phyloP scores from a whole-genome alignment of 1,139 yeast species.

The Hansenula lynferdii region DNA sequence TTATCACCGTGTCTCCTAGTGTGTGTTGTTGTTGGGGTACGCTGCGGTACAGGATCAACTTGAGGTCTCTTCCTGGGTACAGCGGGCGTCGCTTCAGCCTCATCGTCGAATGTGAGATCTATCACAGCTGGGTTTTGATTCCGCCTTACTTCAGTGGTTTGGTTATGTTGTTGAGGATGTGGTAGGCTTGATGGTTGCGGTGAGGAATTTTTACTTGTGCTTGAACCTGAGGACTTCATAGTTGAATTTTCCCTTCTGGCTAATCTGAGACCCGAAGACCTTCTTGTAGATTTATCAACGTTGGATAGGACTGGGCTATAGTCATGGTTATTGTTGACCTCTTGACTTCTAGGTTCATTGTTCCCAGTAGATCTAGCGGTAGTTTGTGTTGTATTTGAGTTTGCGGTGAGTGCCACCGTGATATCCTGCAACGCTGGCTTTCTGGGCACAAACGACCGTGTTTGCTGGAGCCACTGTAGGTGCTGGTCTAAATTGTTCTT shows the following conservation, averaged over 20 bases:
- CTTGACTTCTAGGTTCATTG: neutral
- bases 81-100: conserved; percentile 4
- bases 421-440: neutral
- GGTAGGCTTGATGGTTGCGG: conserved; percentile 9
- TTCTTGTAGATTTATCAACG: conserved; percentile 11
- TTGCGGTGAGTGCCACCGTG: neutral
- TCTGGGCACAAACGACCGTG: neutral
- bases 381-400: neutral
- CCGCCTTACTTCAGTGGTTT: neutral
- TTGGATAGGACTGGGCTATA: conserved; percentile 13
- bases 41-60: neutral
- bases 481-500: conserved; percentile 1
- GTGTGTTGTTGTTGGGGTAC: neutral
- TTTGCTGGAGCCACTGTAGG: neutral
- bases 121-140: conserved; percentile 13
- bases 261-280: conserved; percentile 15
- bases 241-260: conserved; percentile 16
- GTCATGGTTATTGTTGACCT: too few species aligned
- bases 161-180: neutral
- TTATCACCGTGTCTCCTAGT: conserved; percentile 3
- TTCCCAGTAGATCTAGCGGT: neutral
- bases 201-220: conserved; percentile 7
- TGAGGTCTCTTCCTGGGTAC: conserved; percentile 4
- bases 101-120: conserved; percentile 22
- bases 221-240: conserved; percentile 8